Conservation (phyloP, 2,329 filamentous ascomycete species). For the Aspergillus sojae region DNA sequence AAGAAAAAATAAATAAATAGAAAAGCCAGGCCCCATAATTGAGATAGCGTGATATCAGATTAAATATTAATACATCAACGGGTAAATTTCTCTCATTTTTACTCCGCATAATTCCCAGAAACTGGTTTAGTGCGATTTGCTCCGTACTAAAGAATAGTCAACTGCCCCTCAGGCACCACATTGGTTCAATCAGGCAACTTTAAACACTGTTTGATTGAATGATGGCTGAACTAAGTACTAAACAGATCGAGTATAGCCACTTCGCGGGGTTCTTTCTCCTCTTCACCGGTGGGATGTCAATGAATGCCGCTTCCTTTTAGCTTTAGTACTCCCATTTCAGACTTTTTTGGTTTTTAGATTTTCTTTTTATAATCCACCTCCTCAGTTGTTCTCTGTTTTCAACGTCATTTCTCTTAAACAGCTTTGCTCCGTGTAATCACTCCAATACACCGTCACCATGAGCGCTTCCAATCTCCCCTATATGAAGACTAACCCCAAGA, state of each 20-base stretch:
- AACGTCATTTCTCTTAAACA: not conserved
- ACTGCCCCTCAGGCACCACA: not conserved
- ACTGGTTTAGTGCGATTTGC: not conserved
- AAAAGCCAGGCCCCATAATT: not conserved
- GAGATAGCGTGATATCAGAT: not conserved
- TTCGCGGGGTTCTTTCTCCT: slow-evolving; percentile 7
- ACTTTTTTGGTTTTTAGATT: not conserved
- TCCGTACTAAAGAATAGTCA: not conserved
- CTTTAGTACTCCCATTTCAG: not conserved
- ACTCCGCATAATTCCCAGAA: not conserved
- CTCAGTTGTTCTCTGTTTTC: not conserved
- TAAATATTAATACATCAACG: not conserved
- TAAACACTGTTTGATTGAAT: not conserved
- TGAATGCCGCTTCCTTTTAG: not conserved
- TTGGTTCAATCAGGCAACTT: not conserved
- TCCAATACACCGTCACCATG: slow-evolving; percentile 26
- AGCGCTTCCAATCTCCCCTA: slow-evolving; percentile 39
- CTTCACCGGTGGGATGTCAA: not conserved
- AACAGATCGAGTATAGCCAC: slow-evolving; percentile 5
- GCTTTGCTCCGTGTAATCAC: not conserved
- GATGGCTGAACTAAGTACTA: not conserved
- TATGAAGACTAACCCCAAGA: slow-evolving; percentile 67
- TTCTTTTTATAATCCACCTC: not conserved
- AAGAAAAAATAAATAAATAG: slow-evolving; percentile 6
- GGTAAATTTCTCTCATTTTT: not conserved